Conservation (phyloP, 805 yeast species). For the Candida ortonii region DNA sequence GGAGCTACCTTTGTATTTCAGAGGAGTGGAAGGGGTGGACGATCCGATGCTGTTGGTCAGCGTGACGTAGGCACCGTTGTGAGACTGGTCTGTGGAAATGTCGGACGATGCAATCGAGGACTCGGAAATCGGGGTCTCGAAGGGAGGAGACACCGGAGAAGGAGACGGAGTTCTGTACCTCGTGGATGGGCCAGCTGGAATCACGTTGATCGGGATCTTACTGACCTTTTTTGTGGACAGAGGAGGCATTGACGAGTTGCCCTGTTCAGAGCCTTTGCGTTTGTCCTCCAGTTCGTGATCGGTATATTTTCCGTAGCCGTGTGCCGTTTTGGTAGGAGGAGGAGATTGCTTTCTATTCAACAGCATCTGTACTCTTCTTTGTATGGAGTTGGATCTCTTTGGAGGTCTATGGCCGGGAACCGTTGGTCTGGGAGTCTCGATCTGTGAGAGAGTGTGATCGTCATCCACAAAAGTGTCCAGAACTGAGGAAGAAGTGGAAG, state of each 20-base stretch:
- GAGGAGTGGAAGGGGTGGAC: conserved; percentile 10
- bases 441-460: conserved; percentile 2
- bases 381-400: conserved; percentile 42
- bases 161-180: conserved; percentile 19
- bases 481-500: conserved; percentile 11
- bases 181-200: conserved; percentile 14
- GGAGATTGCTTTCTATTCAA: conserved; percentile 43
- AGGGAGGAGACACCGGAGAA: conserved; percentile 22
- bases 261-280: background rate
- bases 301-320: conserved; percentile 79
- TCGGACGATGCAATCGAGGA: conserved; percentile 10
- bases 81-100: conserved; percentile 5
- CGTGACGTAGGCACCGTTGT: conserved; percentile 10
- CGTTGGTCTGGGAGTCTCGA: conserved; percentile 10
- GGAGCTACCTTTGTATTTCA: conserved; percentile 3
- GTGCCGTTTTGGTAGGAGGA: conserved; percentile 59
- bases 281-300: conserved; percentile 27
- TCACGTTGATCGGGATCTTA: conserved; percentile 18
- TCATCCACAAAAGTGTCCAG: conserved; percentile 17
- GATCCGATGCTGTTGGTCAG: conserved; percentile 11
- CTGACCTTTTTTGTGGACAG: conserved; percentile 19
- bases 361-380: conserved; percentile 52
- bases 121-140: conserved; percentile 15
- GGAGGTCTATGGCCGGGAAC: conserved; percentile 26
- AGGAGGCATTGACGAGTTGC: conserved; percentile 15